Evolutionary conservation across 2,329 filamentous ascomycete genomes (phyloP).

Genomic region (Penicillium janthinellum): DNA sequence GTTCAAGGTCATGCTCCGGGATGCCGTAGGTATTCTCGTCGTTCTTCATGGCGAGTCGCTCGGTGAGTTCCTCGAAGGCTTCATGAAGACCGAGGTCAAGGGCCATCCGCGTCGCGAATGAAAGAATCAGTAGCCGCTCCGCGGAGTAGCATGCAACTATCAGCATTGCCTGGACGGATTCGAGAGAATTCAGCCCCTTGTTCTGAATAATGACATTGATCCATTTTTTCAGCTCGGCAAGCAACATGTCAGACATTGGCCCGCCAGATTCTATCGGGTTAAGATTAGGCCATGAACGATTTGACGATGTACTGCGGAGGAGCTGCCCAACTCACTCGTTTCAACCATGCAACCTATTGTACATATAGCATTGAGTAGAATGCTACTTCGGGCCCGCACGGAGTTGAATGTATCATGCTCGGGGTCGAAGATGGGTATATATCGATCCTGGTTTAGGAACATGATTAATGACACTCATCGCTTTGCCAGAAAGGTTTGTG

Average conservation of each 20-base stretch:
- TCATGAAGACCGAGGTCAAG: constrained; percentile 51
- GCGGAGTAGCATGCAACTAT: constrained; percentile 57
- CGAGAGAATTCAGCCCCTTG: constrained; percentile 44
- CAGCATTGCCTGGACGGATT: constrained; percentile 56
- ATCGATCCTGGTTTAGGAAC: constrained; percentile 41
- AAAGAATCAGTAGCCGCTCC: constrained; percentile 54
- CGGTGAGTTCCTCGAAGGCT: constrained; percentile 45
- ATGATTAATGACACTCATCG: neutral
- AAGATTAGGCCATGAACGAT: neutral
- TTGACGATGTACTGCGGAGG: neutral
- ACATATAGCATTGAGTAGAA: constrained; percentile 56
- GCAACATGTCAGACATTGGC: constrained; percentile 46
- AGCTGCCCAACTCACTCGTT: constrained; percentile 19
- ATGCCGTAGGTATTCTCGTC: constrained; percentile 20
- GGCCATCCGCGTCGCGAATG: constrained; percentile 55
- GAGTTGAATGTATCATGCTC: constrained; percentile 50
- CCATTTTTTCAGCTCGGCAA: constrained; percentile 47
- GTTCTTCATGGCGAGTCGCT: constrained; percentile 31
- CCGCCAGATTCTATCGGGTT: constrained; percentile 27
- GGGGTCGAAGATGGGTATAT: constrained; percentile 54
- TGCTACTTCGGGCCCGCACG: constrained; percentile 50
- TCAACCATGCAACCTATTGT: constrained; percentile 54
- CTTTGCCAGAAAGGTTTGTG: neutral
- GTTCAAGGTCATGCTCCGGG: constrained; percentile 16
- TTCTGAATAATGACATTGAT: constrained; percentile 51